phyloP scores from a whole-genome alignment of 2,329 filamentous ascomycete species.

The Podosphaera xanthii region DNA sequence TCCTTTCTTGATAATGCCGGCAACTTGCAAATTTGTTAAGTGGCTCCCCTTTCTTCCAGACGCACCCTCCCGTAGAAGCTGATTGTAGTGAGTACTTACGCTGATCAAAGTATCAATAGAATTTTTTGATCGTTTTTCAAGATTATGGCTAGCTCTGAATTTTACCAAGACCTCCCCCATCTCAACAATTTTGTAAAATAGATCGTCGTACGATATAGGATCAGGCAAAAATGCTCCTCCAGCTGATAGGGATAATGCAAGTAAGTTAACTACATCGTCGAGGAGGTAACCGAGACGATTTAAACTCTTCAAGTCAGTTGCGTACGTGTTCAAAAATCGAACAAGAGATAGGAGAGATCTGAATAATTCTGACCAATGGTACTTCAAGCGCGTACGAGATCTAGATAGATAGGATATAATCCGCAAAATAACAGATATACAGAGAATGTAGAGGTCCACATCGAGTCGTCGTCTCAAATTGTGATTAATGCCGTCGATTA shows the following conservation, averaged over 20 bases:
- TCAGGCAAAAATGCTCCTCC: constrained; percentile 84
- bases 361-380: constrained; percentile 95
- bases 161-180: constrained; percentile 60
- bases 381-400: constrained; percentile 56
- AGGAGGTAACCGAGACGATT: constrained; percentile 51
- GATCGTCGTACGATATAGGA: constrained; percentile 72
- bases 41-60: constrained; percentile 33
- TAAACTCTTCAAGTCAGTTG: constrained; percentile 47
- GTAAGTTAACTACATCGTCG: constrained; percentile 55
- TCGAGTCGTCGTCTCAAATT: constrained; percentile 75
- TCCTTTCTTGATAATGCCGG: constrained; percentile 81
- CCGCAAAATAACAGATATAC: constrained; percentile 60
- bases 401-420: constrained; percentile 67
- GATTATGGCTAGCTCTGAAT: constrained; percentile 56
- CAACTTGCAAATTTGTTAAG: constrained; percentile 64
- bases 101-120: constrained; percentile 69
- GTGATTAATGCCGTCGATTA: constrained; percentile 82
- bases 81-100: constrained; percentile 69
- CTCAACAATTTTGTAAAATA: constrained; percentile 97
- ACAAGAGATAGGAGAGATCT: constrained; percentile 69
- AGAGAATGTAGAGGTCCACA: constrained; percentile 61
- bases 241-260: constrained; percentile 62
- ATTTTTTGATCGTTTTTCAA: constrained; percentile 33
- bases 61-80: constrained; percentile 42
- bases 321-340: constrained; percentile 75